Conservation (phyloP, 441 rosid species). For the Erodium moschatum region DNA sequence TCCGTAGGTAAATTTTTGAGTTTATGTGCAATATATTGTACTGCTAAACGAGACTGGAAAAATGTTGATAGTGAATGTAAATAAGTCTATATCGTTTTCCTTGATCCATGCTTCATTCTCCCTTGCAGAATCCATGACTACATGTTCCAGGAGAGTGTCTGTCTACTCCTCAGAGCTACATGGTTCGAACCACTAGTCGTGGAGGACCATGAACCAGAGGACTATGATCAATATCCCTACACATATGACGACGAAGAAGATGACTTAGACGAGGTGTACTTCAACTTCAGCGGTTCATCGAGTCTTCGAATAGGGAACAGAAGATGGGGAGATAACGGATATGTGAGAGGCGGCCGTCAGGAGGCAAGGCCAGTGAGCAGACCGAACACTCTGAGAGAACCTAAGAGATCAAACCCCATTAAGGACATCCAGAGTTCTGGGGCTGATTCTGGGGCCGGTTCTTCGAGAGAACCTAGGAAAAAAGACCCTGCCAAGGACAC, state of each 20-base stretch:
- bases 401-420: too few relatives aligned
- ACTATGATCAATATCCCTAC: conserved; percentile 28
- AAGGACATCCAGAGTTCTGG: too few relatives aligned
- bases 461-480: conserved; percentile 16
- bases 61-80: too few relatives aligned
- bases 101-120: not conserved
- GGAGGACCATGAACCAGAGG: conserved; percentile 36
- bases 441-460: too few relatives aligned
- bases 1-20: too few relatives aligned
- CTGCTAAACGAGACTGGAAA: too few relatives aligned
- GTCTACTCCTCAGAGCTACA: conserved; percentile 73
- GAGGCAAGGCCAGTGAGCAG: conserved; percentile 66
- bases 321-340: conserved; percentile 90
- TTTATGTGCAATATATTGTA: too few relatives aligned
- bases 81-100: not conserved
- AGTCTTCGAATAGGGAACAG: conserved; percentile 63
- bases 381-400: conserved; percentile 29
- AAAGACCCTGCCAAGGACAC: conserved; percentile 39
- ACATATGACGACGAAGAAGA: conserved; percentile 36
- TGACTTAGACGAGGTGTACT: conserved; percentile 52
- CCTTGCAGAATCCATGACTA: conserved; percentile 56
- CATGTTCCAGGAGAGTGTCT: conserved; percentile 90
- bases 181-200: conserved; percentile 67
- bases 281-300: conserved; percentile 28
- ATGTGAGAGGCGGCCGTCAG: conserved; percentile 71